These are phyloP conservation scores for Tylopilus sp. DNA, from an alignment of 768 basidiomycete species.

Conservation along the genomic window DNA sequence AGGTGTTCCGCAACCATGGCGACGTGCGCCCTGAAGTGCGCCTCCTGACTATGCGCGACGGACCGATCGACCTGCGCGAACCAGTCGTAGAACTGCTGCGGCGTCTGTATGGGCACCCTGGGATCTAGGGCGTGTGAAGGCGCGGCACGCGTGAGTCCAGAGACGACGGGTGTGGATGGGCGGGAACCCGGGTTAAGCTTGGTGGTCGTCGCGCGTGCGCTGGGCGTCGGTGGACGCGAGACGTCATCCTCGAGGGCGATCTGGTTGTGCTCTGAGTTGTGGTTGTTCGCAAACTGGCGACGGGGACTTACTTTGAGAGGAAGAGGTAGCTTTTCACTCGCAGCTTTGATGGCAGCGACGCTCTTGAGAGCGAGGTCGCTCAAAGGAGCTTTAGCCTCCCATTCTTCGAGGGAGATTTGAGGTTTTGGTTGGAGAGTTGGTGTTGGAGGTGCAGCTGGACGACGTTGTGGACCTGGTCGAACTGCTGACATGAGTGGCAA, in stretches of 20 bases:
- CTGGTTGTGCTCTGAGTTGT: slow-evolving; percentile 39
- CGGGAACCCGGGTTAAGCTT: slow-evolving; percentile 43
- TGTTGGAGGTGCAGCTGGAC: slow-evolving; percentile 24
- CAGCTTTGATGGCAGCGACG: slow-evolving; percentile 57
- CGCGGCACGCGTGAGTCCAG: slow-evolving; percentile 16
- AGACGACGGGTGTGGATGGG: slow-evolving; percentile 41
- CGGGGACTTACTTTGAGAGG: slow-evolving; percentile 65
- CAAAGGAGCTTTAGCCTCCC: slow-evolving; percentile 82
- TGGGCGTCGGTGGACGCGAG: slow-evolving; percentile 33
- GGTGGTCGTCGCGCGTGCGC: slow-evolving; percentile 35
- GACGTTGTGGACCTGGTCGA: slow-evolving; percentile 23
- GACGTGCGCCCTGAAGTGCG: slow-evolving; percentile 85
- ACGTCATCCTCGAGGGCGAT: slow-evolving; percentile 37
- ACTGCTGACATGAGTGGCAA: slow-evolving; percentile 21
- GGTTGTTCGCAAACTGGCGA: slow-evolving; percentile 8
- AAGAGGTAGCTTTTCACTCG: slow-evolving; percentile 56
- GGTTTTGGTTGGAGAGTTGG: slow-evolving; percentile 36
- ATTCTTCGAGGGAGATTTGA: slow-evolving; percentile 77
- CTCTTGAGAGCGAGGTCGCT: slow-evolving; percentile 66
- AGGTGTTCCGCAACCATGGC: slow-evolving; percentile 73
- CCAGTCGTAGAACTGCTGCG: slow-evolving; percentile 98
- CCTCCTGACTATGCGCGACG: slow-evolving; percentile 91
- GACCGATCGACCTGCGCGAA: slow-evolving; percentile 86
- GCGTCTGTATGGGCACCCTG: slow-evolving; percentile 75
- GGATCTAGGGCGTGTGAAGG: slow-evolving; percentile 63